Evolutionary conservation across 2,329 filamentous ascomycete species (phyloP).

Genomic region (Helotiales sp.): DNA sequence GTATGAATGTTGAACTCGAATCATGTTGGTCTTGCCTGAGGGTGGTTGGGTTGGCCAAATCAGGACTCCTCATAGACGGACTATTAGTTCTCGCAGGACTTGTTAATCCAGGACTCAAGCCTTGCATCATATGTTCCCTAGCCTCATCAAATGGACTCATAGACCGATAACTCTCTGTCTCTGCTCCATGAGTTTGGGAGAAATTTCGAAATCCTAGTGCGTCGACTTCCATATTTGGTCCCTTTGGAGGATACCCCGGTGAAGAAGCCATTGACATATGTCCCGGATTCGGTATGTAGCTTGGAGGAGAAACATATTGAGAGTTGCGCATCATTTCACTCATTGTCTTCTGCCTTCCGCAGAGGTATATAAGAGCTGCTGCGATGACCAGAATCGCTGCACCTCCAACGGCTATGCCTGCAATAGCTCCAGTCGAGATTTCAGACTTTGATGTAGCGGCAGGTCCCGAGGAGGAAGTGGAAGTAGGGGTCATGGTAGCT

Average conservation of each 20-base stretch:
- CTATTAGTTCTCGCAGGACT: slow-evolving; percentile 8
- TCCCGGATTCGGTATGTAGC: slow-evolving; percentile 4
- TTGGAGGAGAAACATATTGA: slow-evolving; percentile 7
- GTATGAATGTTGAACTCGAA: neutral
- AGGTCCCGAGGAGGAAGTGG: neutral
- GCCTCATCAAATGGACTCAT: slow-evolving; percentile 16
- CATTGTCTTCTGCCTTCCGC: slow-evolving; percentile 27
- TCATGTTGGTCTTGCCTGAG: neutral
- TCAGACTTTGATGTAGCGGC: neutral
- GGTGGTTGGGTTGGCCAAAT: neutral
- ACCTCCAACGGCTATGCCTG: slow-evolving; percentile 28
- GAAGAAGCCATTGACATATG: slow-evolving; percentile 18
- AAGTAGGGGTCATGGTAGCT: neutral
- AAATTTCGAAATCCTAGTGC: neutral
- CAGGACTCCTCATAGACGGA: slow-evolving; percentile 3
- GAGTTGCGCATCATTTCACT: slow-evolving; percentile 22
- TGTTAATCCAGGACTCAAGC: neutral
- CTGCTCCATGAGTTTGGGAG: slow-evolving; percentile 5
- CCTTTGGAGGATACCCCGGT: slow-evolving; percentile 9
- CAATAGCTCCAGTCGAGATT: slow-evolving; percentile 27
- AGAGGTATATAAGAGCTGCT: slow-evolving; percentile 25
- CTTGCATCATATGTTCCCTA: slow-evolving; percentile 8
- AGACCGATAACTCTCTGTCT: slow-evolving; percentile 16
- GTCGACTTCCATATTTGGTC: slow-evolving; percentile 6
- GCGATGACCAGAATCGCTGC: slow-evolving; percentile 22